Base-by-base conservation (phyloP, 129 eudicot genomes). In the Lonicera japonica region DNA sequence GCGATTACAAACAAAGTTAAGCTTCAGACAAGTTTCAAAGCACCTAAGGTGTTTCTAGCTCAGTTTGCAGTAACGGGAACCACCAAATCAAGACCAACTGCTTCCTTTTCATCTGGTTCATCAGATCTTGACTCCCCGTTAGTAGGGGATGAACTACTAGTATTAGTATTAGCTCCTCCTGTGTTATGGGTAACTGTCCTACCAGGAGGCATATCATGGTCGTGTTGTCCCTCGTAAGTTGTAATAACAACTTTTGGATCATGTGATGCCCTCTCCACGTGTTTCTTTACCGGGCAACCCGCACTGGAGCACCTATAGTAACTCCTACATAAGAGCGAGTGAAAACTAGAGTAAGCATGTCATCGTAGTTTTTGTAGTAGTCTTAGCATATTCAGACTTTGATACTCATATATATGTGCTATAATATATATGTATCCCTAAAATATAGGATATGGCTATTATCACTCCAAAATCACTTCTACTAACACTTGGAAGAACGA, bases 251-350 rank as follows among this genome's bases (percentile, higher is more conserved):
- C 68, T 59, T 83, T 87, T 48, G 74, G 75, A 66, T 87, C 91
- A 70, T 87, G 83, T 15, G 91, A 81, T 65, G 95, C 86, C 70
- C 95, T 76, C 56, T 83, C 91, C 34, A 87, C 95, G 13, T 83
- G 95, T 56, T 87, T 83, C 81, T 87, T 83, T 5, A 77, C 95
- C 21, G 88, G 80, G 65, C 91, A 87, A 20, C 95, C 86, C 39
- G 83, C 70, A 74, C 73, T 73, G 22, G 95, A 77, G 77, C 91
- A 80, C 69, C 91, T 77, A 53, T 87, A 87, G 75, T 87, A 87
- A 73, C 91, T 87, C 86, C 95, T 87, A 52, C 61, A 71, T 11
- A 52, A 66, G 60, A 80, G 21, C 15, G 55, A 54, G 65, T 18
- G 7, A 21, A 60, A 25, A 25, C 58, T 61, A 65, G 70, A n/a